A percentile compares a stretch with the other conserved stretches of the same genome.
phyloP scores from a whole-genome alignment of 805 yeast genomes.

The Candida arabinofermentans region DNA sequence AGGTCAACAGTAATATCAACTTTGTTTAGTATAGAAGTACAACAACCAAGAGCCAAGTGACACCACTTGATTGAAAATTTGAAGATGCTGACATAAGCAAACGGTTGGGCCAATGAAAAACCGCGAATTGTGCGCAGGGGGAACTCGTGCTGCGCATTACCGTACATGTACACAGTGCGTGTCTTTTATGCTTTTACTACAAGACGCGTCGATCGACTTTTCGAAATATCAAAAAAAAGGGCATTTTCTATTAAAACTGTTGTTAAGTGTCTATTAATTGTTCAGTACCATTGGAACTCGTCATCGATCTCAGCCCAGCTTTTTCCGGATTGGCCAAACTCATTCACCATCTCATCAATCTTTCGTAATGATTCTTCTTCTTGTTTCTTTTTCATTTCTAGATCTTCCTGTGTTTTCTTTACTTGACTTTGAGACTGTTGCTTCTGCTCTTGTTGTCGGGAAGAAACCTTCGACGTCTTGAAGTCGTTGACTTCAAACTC shows the following conservation, averaged over 20 bases:
- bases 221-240: no score
- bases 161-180: not conserved
- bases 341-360: not conserved
- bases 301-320: constrained; percentile 6
- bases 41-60: no score
- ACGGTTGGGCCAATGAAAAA: not conserved
- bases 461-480: no score
- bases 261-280: not conserved
- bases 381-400: not conserved
- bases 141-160: not conserved
- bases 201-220: no score
- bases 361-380: not conserved
- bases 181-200: not conserved
- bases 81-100: not conserved
- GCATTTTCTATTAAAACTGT: no score
- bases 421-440: no score
- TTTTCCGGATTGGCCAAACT: not conserved
- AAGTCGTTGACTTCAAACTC: no score
- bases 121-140: not conserved
- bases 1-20: no score
- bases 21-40: no score
- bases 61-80: no score
- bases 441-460: not conserved
- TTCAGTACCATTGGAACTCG: constrained; percentile 1
- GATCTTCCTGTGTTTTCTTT: no score